Evolutionary conservation across 2,329 filamentous ascomycete genomes (phyloP).

Genomic region (Hymenoscyphus infarciens): DNA sequence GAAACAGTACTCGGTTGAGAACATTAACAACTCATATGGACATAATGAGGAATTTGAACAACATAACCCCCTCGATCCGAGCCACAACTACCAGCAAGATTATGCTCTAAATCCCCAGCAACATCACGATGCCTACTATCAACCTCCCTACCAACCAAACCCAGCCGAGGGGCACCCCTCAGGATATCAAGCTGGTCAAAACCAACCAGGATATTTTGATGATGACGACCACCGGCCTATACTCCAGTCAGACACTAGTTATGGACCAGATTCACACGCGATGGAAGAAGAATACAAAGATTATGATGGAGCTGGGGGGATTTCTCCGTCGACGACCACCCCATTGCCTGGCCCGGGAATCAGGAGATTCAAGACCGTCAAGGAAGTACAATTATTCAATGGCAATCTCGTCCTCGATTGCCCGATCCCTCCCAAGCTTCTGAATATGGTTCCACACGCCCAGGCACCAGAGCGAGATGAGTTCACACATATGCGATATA

Average conservation of each 20-base stretch:
- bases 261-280: constrained; percentile 54
- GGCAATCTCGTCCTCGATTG: constrained; percentile 97
- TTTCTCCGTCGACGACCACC: constrained; percentile 38
- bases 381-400: constrained; percentile 94
- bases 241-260: constrained; percentile 51
- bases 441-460: constrained; percentile 50
- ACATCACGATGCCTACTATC: constrained; percentile 85
- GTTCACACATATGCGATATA: constrained; percentile 88
- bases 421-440: constrained; percentile 81
- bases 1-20: constrained; percentile 64
- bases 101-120: constrained; percentile 78
- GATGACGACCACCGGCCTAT: constrained; percentile 75
- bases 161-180: constrained; percentile 33
- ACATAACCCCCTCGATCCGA: constrained; percentile 44
- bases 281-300: constrained; percentile 42
- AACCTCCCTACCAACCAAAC: constrained; percentile 71
- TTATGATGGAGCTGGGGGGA: constrained; percentile 37
- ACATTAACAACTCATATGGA: constrained; percentile 60
- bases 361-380: constrained; percentile 95
- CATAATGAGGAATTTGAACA: constrained; percentile 59
- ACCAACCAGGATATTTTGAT: constrained; percentile 36
- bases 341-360: constrained; percentile 58
- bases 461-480: constrained; percentile 74
- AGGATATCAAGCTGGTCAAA: constrained; percentile 22
- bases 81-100: constrained; percentile 53